These are phyloP conservation scores for Alectoria sarmentosa DNA, from an alignment of 495 filamentous ascomycete species.

Conservation along the genomic window DNA sequence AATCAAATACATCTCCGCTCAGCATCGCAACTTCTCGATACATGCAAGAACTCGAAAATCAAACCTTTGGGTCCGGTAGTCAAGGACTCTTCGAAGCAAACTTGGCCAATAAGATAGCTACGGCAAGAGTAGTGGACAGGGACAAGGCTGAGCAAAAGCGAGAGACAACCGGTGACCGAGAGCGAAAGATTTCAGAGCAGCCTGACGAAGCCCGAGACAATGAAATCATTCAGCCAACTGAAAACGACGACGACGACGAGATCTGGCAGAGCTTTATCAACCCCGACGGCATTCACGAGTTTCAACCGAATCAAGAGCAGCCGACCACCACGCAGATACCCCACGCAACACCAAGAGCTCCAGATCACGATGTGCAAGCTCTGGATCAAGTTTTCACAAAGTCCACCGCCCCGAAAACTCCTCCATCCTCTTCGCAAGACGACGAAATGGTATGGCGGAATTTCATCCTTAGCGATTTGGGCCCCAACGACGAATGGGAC, in stretches of 20 bases:
- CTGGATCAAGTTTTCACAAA: not conserved
- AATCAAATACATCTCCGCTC: not conserved
- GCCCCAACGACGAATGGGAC: slow-evolving; percentile 15
- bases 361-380: too few relatives aligned
- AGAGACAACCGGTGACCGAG: not conserved
- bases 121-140: not conserved
- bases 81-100: too few relatives aligned
- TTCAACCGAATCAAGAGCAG: not conserved
- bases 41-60: not conserved
- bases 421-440: slow-evolving; percentile 7
- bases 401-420: not conserved
- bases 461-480: slow-evolving; percentile 25
- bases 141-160: not conserved
- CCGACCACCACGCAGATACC: not conserved
- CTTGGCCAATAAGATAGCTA: not conserved
- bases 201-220: not conserved
- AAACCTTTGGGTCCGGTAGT: not conserved
- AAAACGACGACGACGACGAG: slow-evolving; percentile 8
- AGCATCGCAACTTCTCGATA: not conserved
- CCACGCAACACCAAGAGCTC: not conserved
- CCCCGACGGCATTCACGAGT: not conserved
- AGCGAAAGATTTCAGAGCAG: not conserved
- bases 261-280: slow-evolving; percentile 8
- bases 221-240: not conserved
- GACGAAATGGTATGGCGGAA: slow-evolving; percentile 22